These are phyloP conservation scores for Hypoxylon sp. DNA, from an alignment of 2,329 filamentous ascomycete species.

Conservation along the genomic window DNA sequence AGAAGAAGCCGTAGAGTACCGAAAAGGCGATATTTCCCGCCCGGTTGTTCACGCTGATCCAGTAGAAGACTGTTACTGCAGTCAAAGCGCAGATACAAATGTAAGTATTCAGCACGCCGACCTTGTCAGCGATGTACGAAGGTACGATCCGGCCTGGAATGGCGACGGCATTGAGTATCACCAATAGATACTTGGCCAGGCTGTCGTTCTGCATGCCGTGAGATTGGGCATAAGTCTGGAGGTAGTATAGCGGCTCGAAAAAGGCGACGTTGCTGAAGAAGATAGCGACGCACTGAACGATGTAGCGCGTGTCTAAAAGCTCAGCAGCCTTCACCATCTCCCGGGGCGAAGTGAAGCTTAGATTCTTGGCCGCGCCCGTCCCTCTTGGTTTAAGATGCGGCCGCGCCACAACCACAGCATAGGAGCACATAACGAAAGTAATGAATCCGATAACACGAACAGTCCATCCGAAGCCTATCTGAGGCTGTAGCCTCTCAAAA, in stretches of 20 bases:
- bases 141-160: slow-evolving; percentile 10
- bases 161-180: slow-evolving; percentile 8
- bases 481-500: slow-evolving; percentile 3
- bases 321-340: slow-evolving; percentile 6
- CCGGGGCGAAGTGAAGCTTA: background rate
- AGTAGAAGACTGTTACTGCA: slow-evolving; percentile 9
- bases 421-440: slow-evolving; percentile 1
- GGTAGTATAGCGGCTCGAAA: slow-evolving; percentile 11
- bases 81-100: slow-evolving; percentile 14
- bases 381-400: slow-evolving; percentile 2
- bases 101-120: slow-evolving; percentile 12
- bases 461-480: slow-evolving; percentile 15
- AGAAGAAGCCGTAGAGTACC: slow-evolving; percentile 14
- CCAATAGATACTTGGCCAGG: slow-evolving; percentile 10
- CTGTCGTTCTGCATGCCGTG: slow-evolving; percentile 8
- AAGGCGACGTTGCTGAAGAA: slow-evolving; percentile 12
- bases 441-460: slow-evolving; percentile 9
- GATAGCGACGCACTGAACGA: background rate
- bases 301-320: slow-evolving; percentile 1
- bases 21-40: slow-evolving; percentile 15
- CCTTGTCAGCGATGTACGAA: slow-evolving; percentile 2
- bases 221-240: slow-evolving; percentile 5
- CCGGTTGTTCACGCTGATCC: slow-evolving; percentile 13
- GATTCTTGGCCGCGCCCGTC: background rate
- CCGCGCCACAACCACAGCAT: background rate